phyloP scores from a whole-genome alignment of 1,139 yeast genomes.

The Yamadazyma atlantica region DNA sequence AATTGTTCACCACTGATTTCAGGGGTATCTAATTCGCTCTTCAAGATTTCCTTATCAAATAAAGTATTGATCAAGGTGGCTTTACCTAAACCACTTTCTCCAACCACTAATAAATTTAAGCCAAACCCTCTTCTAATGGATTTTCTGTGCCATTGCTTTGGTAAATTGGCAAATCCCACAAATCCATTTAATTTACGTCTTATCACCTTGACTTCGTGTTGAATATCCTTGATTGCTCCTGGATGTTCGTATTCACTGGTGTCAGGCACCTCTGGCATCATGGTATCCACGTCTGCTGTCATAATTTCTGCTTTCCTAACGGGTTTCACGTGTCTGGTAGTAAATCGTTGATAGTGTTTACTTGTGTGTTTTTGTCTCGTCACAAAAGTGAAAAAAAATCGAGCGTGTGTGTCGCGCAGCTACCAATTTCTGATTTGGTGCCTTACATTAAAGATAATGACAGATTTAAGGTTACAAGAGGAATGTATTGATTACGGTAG shows the following conservation, averaged over 20 bases:
- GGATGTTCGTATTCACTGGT: constrained; percentile 16
- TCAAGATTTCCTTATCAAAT: constrained; percentile 74
- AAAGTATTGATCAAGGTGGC: constrained; percentile 88
- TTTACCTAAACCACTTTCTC: constrained; percentile 93
- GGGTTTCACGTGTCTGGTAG: neutral
- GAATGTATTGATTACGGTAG: too few species aligned
- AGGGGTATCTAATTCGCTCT: constrained; percentile 18
- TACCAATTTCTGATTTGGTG: neutral
- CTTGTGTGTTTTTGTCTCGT: constrained; percentile 11
- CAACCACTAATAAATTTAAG: constrained; percentile 86
- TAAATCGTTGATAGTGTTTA: neutral
- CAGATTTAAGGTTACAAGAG: too few species aligned
- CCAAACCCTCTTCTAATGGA: constrained; percentile 92
- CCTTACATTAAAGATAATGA: too few species aligned
- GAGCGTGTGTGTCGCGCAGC: constrained; percentile 6
- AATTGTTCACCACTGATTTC: constrained; percentile 10
- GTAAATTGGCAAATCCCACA: constrained; percentile 97
- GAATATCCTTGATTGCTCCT: constrained; percentile 12
- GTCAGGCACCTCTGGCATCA: constrained; percentile 19
- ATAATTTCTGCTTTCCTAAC: neutral
- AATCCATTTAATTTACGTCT: constrained; percentile 85
- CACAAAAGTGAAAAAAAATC: constrained; percentile 3
- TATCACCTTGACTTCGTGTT: constrained; percentile 55
- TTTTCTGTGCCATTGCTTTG: constrained; percentile 98
- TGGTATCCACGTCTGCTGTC: constrained; percentile 17